phyloP scores from a whole-genome alignment of 2,329 filamentous ascomycete species.

The Sclerotinia borealis region DNA sequence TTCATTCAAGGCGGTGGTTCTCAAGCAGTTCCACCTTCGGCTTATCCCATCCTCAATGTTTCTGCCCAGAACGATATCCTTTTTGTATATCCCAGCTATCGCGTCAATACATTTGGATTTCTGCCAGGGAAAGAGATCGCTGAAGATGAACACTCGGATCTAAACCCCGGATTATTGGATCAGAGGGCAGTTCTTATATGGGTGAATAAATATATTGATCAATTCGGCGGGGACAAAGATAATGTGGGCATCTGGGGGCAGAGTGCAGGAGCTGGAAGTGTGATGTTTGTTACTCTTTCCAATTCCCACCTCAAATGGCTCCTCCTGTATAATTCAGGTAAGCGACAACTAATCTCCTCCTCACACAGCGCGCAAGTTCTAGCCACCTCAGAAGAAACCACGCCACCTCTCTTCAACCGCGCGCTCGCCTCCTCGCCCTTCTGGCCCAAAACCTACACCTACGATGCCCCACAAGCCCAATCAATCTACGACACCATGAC shows the following conservation, averaged over 20 bases:
- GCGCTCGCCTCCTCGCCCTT: conserved; percentile 49
- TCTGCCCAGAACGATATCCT: conserved; percentile 44
- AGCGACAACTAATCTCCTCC: neutral
- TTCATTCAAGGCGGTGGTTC: conserved; percentile 53
- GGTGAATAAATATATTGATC: conserved; percentile 51
- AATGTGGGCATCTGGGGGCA: conserved; percentile 58
- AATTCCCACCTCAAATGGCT: neutral
- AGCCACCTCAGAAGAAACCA: conserved; percentile 38
- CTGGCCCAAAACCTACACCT: conserved; percentile 48
- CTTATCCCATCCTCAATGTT: conserved; percentile 53
- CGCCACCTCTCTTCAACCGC: conserved; percentile 42
- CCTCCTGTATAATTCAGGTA: neutral
- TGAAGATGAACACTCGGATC: conserved; percentile 44
- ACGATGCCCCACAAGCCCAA: conserved; percentile 40
- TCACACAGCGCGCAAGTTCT: conserved; percentile 41
- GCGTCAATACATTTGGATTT: conserved; percentile 65
- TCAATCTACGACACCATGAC: conserved; percentile 43
- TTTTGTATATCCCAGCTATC: conserved; percentile 55
- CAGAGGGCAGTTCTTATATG: conserved; percentile 53
- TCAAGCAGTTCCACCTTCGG: conserved; percentile 49
- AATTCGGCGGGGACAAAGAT: conserved; percentile 52
- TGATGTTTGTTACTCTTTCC: conserved; percentile 30
- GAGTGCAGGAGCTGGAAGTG: conserved; percentile 48
- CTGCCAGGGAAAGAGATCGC: conserved; percentile 49
- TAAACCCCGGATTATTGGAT: conserved; percentile 59